Percentiles rank a stretch among this genome's conserved stretches.
phyloP scores from a whole-genome alignment of 2,329 filamentous ascomycete species.

The Penicillium sp. region DNA sequence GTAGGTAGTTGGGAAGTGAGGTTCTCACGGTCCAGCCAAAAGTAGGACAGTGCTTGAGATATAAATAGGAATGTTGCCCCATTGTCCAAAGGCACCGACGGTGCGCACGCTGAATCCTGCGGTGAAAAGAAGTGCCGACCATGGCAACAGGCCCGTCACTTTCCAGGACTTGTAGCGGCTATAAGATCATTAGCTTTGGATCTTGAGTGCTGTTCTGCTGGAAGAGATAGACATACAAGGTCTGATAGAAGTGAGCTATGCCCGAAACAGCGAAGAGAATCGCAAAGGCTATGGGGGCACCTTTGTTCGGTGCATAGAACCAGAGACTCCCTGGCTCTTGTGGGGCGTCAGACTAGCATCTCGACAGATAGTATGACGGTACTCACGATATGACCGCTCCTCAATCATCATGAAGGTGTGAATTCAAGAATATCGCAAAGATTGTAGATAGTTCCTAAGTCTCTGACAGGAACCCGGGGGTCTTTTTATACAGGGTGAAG shows the following conservation, averaged over 20 bases:
- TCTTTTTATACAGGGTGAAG: not conserved
- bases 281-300: slow-evolving; percentile 42
- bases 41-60: slow-evolving; percentile 42
- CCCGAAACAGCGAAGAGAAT: slow-evolving; percentile 41
- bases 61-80: slow-evolving; percentile 36
- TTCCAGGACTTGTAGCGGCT: slow-evolving; percentile 43
- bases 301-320: slow-evolving; percentile 44
- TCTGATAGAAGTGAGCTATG: slow-evolving; percentile 39
- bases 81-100: slow-evolving; percentile 37
- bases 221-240: slow-evolving; percentile 24
- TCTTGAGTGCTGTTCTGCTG: not conserved
- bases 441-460: not conserved
- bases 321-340: slow-evolving; percentile 38
- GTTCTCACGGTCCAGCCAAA: slow-evolving; percentile 39
- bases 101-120: slow-evolving; percentile 39
- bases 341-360: slow-evolving; percentile 8
- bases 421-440: not conserved
- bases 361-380: not conserved
- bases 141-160: slow-evolving; percentile 43
- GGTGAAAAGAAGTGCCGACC: slow-evolving; percentile 42
- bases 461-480: not conserved
- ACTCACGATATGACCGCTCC: slow-evolving; percentile 29
- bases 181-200: not conserved
- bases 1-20: no score
- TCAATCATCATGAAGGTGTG: slow-evolving; percentile 15